Percentiles rank a stretch among this genome's conserved stretches.
These are phyloP conservation scores for Cladosporium sp. DNA, from an alignment of 2,329 filamentous ascomycete species.

Conservation along the genomic window DNA sequence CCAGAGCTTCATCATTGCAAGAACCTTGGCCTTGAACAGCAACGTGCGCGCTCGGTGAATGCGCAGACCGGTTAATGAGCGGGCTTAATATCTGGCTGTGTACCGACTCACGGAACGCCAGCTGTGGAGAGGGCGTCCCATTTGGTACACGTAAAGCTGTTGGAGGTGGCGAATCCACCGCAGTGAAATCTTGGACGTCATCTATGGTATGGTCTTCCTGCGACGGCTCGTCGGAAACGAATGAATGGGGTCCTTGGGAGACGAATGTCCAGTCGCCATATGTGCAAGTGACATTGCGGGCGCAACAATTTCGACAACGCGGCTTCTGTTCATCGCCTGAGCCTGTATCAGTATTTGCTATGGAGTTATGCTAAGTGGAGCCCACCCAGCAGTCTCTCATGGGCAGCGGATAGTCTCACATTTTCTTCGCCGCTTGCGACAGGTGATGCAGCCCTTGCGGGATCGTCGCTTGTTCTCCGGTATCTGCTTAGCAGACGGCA, in stretches of 20 bases:
- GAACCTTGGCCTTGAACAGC: background rate
- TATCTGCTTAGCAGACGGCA: background rate
- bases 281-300: background rate
- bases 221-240: background rate
- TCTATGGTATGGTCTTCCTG: background rate
- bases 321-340: background rate
- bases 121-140: too few species aligned
- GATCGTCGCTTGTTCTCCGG: background rate
- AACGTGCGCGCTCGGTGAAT: too few species aligned
- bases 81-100: background rate
- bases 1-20: background rate
- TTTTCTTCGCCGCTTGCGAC: constrained; percentile 1
- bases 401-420: background rate
- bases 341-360: background rate
- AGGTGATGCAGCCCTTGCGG: background rate
- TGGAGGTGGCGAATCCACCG: background rate
- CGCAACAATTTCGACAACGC: background rate
- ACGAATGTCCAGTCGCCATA: background rate
- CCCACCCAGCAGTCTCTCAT: too few species aligned
- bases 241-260: background rate
- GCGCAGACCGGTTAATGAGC: background rate
- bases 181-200: background rate
- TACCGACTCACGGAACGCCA: background rate
- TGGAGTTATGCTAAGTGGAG: background rate
- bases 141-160: background rate